A percentile compares a stretch with the other conserved stretches of the same genome.
phyloP scores from a whole-genome alignment of 2,329 filamentous ascomycete species.

The Diaporthe destruens region DNA sequence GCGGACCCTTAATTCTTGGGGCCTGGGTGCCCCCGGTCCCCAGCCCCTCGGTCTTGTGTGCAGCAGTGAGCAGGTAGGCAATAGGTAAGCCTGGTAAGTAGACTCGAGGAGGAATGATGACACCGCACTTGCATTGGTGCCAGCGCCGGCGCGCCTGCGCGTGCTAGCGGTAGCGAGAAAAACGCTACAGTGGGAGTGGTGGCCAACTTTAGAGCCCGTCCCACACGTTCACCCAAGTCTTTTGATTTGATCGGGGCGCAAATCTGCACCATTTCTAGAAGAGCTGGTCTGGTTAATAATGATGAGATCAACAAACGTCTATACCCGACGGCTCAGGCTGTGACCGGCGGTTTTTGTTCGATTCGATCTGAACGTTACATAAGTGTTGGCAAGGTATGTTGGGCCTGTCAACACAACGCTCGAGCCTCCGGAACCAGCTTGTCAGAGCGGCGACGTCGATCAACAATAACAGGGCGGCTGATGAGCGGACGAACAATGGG shows the following conservation, averaged over 20 bases:
- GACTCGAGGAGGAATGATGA: constrained; percentile 12
- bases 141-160: constrained; percentile 4
- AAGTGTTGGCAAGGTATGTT: no score
- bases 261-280: constrained; percentile 18
- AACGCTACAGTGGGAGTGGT: constrained; percentile 8
- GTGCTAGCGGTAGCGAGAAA: constrained; percentile 6
- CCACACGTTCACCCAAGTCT: constrained; percentile 30
- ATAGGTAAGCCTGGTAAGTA: no score
- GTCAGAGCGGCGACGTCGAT: constrained; percentile 15
- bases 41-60: constrained; percentile 1
- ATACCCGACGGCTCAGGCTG: constrained; percentile 13
- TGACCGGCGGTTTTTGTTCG: constrained; percentile 18
- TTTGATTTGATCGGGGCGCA: constrained; percentile 3
- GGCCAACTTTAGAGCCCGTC: constrained; percentile 17
- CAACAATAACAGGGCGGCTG: neutral
- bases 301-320: neutral
- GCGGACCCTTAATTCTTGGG: constrained; percentile 14
- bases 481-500: neutral
- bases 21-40: neutral
- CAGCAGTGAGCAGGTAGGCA: no score
- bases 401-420: constrained; percentile 25
- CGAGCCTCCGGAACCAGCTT: constrained; percentile 19
- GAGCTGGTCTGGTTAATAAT: neutral
- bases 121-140: constrained; percentile 27
- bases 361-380: constrained; percentile 7